Conservation (phyloP, 1,139 yeast genomes). For the Geotrichum restrictum region DNA sequence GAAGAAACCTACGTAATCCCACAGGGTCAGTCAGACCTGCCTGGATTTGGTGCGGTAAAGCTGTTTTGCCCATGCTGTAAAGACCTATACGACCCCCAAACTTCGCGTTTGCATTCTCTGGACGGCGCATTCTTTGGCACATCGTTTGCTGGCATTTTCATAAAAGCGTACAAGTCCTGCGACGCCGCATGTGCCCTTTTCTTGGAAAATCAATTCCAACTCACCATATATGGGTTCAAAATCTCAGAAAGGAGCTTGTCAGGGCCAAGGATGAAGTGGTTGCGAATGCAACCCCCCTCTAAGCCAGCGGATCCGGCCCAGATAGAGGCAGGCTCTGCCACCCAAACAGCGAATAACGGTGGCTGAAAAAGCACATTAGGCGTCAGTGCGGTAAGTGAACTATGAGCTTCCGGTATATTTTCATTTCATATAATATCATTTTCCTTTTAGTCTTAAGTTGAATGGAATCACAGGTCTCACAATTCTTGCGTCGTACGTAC, state of each 20-base stretch:
- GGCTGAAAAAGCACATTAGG: no score
- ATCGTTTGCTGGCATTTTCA: constrained; percentile 85
- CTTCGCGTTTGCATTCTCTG: constrained; percentile 75
- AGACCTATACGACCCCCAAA: constrained; percentile 82
- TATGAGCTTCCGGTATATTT: no score
- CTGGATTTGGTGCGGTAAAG: constrained; percentile 88
- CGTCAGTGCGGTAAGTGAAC: no score
- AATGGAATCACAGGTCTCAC: no score
- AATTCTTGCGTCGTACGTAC: no score
- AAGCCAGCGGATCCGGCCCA: constrained; percentile 37
- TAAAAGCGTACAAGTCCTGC: constrained; percentile 84
- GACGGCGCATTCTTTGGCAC: constrained; percentile 98
- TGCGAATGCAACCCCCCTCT: constrained; percentile 61
- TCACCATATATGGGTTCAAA: constrained; percentile 83
- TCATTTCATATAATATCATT: no score
- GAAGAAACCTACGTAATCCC: constrained; percentile 88
- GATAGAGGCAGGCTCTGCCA: no score
- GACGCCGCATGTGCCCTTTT: constrained; percentile 49
- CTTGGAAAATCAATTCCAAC: constrained; percentile 56
- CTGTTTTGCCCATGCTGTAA: constrained; percentile 92
- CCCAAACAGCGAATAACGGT: no score
- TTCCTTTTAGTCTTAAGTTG: no score
- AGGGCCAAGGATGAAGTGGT: constrained; percentile 96
- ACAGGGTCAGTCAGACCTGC: constrained; percentile 83
- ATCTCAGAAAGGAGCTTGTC: constrained; percentile 68